These are phyloP conservation scores for Paratinospora sagittata DNA, from an alignment of 164 flowering plant species.

Conservation along the genomic window DNA sequence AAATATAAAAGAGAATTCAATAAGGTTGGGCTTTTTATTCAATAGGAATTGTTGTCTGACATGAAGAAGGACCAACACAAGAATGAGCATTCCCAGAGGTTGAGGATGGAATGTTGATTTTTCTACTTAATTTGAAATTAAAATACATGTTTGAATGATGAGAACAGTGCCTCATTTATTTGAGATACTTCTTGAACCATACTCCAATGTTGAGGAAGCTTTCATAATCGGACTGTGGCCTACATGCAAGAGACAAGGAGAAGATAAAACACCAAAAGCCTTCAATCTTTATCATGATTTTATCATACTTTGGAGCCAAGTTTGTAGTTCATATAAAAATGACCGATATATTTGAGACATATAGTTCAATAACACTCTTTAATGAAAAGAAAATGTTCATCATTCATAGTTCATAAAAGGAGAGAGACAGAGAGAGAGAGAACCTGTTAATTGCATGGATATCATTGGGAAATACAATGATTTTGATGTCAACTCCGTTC, in stretches of 20 bases:
- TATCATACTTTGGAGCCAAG: neutral
- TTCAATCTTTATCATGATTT: neutral
- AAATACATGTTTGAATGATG: neutral
- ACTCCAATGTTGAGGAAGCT: slow-evolving; percentile 87
- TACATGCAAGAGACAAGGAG: slow-evolving; percentile 30
- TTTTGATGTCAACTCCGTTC: slow-evolving; percentile 60
- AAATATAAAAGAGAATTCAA: neutral
- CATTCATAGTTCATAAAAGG: neutral
- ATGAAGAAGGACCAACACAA: neutral
- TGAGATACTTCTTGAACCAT: slow-evolving; percentile 88
- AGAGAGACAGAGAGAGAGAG: neutral
- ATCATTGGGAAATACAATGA: slow-evolving; percentile 76
- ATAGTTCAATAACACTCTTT: neutral
- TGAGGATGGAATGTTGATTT: neutral
- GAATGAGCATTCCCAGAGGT: neutral
- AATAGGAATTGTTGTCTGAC: neutral
- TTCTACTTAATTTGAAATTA: neutral
- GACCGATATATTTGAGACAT: too few species aligned
- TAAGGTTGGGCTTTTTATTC: neutral
- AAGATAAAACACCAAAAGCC: neutral
- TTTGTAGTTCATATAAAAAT: too few species aligned
- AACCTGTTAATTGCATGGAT: slow-evolving; percentile 69
- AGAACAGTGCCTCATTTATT: slow-evolving; percentile 22
- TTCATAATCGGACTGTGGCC: slow-evolving; percentile 93
- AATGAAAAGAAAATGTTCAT: neutral